Evolutionary conservation across 2,329 filamentous ascomycete species (phyloP).

Genomic region (Trichoderma afroharzianum): DNA sequence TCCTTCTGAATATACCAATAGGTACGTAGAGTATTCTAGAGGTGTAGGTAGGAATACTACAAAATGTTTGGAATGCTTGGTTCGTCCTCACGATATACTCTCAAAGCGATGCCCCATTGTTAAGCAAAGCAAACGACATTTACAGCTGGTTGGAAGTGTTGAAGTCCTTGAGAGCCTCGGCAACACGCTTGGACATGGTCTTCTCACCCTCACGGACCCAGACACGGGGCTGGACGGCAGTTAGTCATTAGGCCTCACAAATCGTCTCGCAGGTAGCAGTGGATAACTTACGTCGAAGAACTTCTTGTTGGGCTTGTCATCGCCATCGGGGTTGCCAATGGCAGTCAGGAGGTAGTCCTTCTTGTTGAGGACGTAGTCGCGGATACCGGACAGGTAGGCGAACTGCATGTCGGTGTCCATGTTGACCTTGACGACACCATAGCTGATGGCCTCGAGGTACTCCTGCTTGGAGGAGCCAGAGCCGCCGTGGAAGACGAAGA

Average conservation of each 20-base stretch:
- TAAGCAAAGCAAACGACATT: conserved; percentile 6
- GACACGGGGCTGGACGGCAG: conserved; percentile 64
- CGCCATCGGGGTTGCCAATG: conserved; percentile 93
- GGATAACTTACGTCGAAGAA: conserved; percentile 58
- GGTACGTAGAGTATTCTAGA: background rate
- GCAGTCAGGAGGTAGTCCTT: conserved; percentile 86
- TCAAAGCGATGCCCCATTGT: background rate
- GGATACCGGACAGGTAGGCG: conserved; percentile 87
- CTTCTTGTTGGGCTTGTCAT: conserved; percentile 99
- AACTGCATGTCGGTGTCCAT: conserved; percentile 97
- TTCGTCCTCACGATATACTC: background rate
- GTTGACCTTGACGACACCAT: conserved; percentile 99
- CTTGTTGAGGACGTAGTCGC: conserved; percentile 91
- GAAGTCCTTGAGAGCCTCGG: conserved; percentile 85
- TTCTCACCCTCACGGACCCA: conserved; percentile 98
- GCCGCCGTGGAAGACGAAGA: conserved; percentile 99
- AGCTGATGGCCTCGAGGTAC: conserved; percentile 81
- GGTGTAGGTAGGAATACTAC: background rate
- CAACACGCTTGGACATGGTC: conserved; percentile 82
- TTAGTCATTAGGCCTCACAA: background rate
- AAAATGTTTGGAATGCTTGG: background rate
- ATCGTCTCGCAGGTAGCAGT: background rate
- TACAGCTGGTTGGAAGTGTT: conserved; percentile 49
- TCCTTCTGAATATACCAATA: background rate
- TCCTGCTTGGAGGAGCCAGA: conserved; percentile 89